Conservation (phyloP, 2,329 filamentous ascomycete species). For the Triangularia verruculosa region DNA sequence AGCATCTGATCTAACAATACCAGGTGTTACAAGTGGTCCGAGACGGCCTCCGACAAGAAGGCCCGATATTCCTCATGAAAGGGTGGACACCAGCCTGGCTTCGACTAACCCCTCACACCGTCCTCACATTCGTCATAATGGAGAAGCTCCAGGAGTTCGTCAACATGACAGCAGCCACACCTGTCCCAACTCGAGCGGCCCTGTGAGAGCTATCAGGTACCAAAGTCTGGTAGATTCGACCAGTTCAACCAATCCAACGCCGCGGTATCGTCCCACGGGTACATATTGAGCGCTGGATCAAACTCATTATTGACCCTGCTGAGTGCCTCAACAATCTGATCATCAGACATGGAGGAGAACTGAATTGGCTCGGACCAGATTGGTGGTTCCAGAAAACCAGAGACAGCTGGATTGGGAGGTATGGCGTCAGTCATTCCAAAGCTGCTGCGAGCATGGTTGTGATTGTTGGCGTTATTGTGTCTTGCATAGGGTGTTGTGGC, state of each 20-base stretch:
- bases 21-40: constrained; percentile 24
- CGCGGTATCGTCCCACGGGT: constrained; percentile 58
- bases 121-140: constrained; percentile 27
- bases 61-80: constrained; percentile 25
- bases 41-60: constrained; percentile 19
- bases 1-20: neutral
- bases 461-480: constrained; percentile 10
- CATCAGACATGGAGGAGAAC: constrained; percentile 67
- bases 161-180: constrained; percentile 8
- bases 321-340: constrained; percentile 64
- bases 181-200: constrained; percentile 10
- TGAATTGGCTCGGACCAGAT: constrained; percentile 53
- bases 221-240: constrained; percentile 43
- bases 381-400: constrained; percentile 29
- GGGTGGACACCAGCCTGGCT: constrained; percentile 24
- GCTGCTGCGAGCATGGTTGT: constrained; percentile 10
- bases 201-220: constrained; percentile 26
- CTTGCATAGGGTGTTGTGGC: constrained; percentile 15
- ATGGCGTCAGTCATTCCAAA: constrained; percentile 27
- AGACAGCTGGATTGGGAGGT: constrained; percentile 30
- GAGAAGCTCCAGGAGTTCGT: constrained; percentile 25
- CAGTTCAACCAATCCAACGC: constrained; percentile 57
- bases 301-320: constrained; percentile 61
- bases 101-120: constrained; percentile 23
- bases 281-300: constrained; percentile 51